phyloP scores from a whole-genome alignment of 176 grass and related monocot genomes.

The Hsuehochloa calcarea region DNA sequence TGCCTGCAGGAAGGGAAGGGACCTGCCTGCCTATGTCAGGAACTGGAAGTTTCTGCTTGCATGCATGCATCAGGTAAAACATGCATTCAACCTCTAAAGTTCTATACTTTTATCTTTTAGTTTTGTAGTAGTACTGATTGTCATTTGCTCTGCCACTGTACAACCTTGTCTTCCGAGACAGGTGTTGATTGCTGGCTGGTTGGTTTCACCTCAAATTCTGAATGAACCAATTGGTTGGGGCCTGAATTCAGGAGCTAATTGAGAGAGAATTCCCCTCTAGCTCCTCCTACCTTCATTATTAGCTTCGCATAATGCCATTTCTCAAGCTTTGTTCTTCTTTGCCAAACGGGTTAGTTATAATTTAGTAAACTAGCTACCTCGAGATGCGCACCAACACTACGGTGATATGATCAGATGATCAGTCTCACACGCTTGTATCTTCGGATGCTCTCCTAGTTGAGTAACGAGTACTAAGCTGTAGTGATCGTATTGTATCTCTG shows the following conservation, averaged over 20 bases:
- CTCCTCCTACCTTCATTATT: not conserved
- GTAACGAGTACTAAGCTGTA: too few species aligned
- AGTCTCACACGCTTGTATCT: too few species aligned
- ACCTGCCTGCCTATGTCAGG: constrained; percentile 18
- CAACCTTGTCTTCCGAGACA: not conserved
- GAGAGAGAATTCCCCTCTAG: not conserved
- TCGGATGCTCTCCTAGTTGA: too few species aligned
- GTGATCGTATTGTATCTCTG: too few species aligned
- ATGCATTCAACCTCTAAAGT: not conserved
- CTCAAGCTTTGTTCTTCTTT: not conserved
- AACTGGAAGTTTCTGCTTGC: constrained; percentile 23
- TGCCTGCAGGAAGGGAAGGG: not conserved
- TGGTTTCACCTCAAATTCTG: not conserved
- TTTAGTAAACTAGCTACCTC: not conserved
- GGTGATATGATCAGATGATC: too few species aligned
- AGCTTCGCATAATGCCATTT: not conserved
- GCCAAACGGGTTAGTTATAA: too few species aligned
- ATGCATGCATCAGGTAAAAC: not conserved
- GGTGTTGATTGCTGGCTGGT: not conserved
- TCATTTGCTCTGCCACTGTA: not conserved
- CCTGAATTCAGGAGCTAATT: not conserved
- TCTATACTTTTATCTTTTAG: not conserved
- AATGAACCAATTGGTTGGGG: not conserved
- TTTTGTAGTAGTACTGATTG: not conserved
- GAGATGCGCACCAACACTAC: not conserved